phyloP scores from a whole-genome alignment of 179 eudicot genomes.

The Actinidia arguta region DNA sequence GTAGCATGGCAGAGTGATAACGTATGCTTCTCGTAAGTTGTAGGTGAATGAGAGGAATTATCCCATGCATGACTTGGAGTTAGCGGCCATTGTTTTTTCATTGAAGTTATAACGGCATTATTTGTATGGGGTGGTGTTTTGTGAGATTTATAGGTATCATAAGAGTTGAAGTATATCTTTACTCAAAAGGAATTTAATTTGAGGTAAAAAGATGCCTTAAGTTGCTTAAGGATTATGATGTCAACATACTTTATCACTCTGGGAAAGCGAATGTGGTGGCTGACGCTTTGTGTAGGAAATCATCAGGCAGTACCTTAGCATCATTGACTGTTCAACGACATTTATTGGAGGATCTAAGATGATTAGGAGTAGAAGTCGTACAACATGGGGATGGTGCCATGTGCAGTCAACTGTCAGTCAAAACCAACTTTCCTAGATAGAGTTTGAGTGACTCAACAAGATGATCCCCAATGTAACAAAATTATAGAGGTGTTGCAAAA shows the following conservation, averaged over 20 bases:
- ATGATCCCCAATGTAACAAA: background rate
- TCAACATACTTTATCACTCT: background rate
- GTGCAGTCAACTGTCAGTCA: background rate
- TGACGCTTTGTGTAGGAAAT: slow-evolving; percentile 4
- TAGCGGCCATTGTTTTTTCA: background rate
- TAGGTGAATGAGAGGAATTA: background rate
- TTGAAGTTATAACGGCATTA: background rate
- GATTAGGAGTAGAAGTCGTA: background rate
- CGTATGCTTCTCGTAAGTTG: background rate
- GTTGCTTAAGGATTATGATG: background rate
- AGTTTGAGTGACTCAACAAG: background rate
- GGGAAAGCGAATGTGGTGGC: background rate
- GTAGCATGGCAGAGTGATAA: background rate
- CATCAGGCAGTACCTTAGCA: background rate
- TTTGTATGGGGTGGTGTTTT: background rate
- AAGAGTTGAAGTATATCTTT: background rate
- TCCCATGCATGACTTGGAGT: background rate
- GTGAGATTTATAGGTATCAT: background rate
- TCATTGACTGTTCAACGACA: background rate
- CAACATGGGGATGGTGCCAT: too few relatives aligned
- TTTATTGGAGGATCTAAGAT: background rate
- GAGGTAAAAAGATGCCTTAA: background rate
- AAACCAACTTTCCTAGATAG: background rate
- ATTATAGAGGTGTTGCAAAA: background rate
- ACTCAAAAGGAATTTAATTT: background rate